These are phyloP conservation scores for Pseudopyricularia javanii DNA, from an alignment of 2,329 filamentous ascomycete genomes.

Conservation along the genomic window DNA sequence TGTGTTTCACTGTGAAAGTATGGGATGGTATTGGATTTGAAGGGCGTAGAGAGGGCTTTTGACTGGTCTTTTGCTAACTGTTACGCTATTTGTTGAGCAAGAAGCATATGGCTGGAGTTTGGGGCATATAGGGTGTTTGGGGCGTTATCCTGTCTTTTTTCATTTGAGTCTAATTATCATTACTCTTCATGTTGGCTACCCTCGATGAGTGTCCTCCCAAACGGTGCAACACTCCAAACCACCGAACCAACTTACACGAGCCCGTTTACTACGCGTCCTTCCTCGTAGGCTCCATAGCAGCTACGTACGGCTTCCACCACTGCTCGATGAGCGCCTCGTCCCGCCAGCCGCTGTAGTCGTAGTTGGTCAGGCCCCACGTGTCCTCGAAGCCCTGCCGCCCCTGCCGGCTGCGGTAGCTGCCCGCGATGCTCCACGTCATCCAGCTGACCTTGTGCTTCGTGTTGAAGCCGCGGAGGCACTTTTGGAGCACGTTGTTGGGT, in stretches of 20 bases:
- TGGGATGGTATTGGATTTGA: neutral
- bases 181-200: neutral
- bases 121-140: no score
- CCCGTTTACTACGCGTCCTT: neutral
- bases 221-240: neutral
- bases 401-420: conserved; percentile 30
- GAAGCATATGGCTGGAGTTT: no score
- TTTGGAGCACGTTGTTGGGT: conserved; percentile 27
- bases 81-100: no score
- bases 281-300: conserved; percentile 21
- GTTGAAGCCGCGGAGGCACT: conserved; percentile 31
- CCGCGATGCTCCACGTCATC: conserved; percentile 36
- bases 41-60: neutral
- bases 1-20: neutral
- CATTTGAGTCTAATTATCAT: no score
- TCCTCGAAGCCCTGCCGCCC: conserved; percentile 31
- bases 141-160: no score
- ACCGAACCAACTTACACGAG: no score
- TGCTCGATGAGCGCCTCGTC: conserved; percentile 29
- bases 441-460: conserved; percentile 30
- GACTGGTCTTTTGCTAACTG: no score
- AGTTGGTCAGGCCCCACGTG: conserved; percentile 34
- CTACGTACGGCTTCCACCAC: conserved; percentile 38
- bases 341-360: conserved; percentile 33
- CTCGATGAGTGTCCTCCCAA: neutral